Evolutionary conservation across 176 grass and related monocot genomes (phyloP), one percentile per base, ranked within the genome.

Genomic region (Rhynchospora pubera): DNA sequence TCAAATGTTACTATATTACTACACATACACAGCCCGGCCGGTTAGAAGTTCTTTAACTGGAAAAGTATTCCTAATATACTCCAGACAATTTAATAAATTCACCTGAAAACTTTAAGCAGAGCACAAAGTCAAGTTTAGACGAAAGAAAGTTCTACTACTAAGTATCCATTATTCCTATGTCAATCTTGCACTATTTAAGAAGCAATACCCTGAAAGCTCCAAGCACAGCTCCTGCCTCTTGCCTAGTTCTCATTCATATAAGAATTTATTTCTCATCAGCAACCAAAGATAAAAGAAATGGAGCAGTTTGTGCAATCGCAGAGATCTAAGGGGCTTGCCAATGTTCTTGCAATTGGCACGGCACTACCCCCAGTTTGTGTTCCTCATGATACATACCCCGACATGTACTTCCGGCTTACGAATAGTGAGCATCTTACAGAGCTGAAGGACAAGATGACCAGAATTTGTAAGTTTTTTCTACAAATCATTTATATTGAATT

Each of bases 311-410:
- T 76, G 13, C 72, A 77, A 56, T 28, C 48, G 30, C 48, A 80
- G 5, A 80, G 57, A 39, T 80, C 57, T 16, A 13, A 26, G 6
- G 78, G 57, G 5, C 57, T 80, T 15, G 78, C 78, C 3, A 62
- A 3, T 43, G 78, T 80, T 7, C 57, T 62, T 0, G 78, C 78
- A 80, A 80, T 80, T 21, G 78, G 78, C 18, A 80, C 57, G 9
- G 56, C 57, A 62, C 78, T 79, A 4, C 56, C 56, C 15, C 32
- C 56, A 0, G 19, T 62, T 1, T 61, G 58, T 0, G 16, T 80
- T 45, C 7, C 57, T 62, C 78, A 22, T 47, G 56, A 62, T 15
- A 57, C 46, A 8, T 78, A 18, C 10, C 23, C 52, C 0, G 74
- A 78, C 26, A 7, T 26, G 21, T 78, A 62, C 18, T 80, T 62